A percentile compares a stretch with the other conserved stretches of the same genome.
These are phyloP conservation scores for Eimeria zaria DNA, from an alignment of 169 alveolate genomes.

Conservation along the genomic window DNA sequence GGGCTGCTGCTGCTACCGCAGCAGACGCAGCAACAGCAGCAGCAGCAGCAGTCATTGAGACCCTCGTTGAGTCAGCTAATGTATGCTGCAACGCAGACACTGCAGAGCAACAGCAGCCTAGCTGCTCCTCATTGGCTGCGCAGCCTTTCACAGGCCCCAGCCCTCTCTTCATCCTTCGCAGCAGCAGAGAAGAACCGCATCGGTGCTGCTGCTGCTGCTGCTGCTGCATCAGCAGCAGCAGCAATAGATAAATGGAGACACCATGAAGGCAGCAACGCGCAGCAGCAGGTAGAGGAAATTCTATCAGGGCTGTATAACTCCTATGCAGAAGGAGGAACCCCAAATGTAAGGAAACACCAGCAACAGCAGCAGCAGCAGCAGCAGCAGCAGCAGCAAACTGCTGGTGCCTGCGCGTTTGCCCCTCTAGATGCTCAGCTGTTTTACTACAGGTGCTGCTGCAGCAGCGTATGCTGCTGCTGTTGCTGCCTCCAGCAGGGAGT, in stretches of 20 bases:
- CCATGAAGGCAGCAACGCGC: neutral
- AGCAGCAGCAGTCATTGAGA: neutral
- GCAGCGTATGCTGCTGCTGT: no score
- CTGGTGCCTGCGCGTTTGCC: no score
- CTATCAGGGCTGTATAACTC: neutral
- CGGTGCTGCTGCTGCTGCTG: neutral
- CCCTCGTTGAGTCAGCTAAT: neutral
- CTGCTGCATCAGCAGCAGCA: constrained; percentile 13
- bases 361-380: constrained; percentile 20
- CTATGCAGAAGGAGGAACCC: neutral
- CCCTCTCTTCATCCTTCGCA: neutral
- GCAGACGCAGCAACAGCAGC: constrained; percentile 12
- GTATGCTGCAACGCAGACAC: constrained; percentile 18
- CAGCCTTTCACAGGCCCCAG: constrained; percentile 46
- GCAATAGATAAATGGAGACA: neutral
- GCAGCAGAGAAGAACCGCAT: neutral
- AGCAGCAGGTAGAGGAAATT: neutral
- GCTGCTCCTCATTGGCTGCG: constrained; percentile 8
- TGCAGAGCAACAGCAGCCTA: neutral
- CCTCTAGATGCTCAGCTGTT: no score
- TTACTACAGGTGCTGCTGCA: no score
- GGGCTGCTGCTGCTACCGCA: constrained; percentile 26
- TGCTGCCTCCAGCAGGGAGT: no score
- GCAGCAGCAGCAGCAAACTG: constrained; percentile 6
- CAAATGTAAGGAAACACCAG: constrained; percentile 10